Percentiles rank a stretch among this genome's conserved stretches.
phyloP scores from a whole-genome alignment of 345 rosid genomes.

The Eucalyptus sp. region DNA sequence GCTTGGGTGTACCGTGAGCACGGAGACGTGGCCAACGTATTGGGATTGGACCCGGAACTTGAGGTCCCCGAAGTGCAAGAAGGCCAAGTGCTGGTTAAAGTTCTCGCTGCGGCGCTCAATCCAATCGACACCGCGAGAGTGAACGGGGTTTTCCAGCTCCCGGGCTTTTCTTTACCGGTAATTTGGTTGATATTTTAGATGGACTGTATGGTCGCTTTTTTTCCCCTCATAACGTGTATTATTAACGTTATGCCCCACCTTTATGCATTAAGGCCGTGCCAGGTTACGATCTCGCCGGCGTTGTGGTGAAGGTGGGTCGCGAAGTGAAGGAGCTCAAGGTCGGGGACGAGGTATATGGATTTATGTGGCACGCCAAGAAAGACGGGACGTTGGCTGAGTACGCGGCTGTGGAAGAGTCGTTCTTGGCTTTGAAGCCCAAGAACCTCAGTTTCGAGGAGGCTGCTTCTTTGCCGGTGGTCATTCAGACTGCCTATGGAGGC shows the following conservation, averaged over 20 bases:
- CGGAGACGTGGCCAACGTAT: slow-evolving; percentile 44
- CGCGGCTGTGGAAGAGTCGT: slow-evolving; percentile 73
- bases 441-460: slow-evolving; percentile 62
- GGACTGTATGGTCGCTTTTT: background rate
- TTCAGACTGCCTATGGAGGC: slow-evolving; percentile 78
- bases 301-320: slow-evolving; percentile 61
- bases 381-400: slow-evolving; percentile 71
- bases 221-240: no score
- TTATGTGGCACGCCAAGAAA: slow-evolving; percentile 26
- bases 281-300: slow-evolving; percentile 84
- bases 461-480: slow-evolving; percentile 72
- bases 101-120: slow-evolving; percentile 69
- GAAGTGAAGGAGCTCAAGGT: slow-evolving; percentile 53
- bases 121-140: slow-evolving; percentile 62
- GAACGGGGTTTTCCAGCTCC: slow-evolving; percentile 63
- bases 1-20: slow-evolving; percentile 68
- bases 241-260: background rate
- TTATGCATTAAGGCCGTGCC: slow-evolving; percentile 56
- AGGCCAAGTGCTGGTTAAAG: slow-evolving; percentile 74
- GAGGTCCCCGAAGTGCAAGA: slow-evolving; percentile 51
- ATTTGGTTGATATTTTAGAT: background rate
- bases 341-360: slow-evolving; percentile 78
- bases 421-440: slow-evolving; percentile 59
- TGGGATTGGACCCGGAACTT: slow-evolving; percentile 51
- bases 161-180: slow-evolving; percentile 72